Evolutionary conservation across 495 filamentous ascomycete genomes (phyloP).

Genomic region (Hypoxylon perforatum): DNA sequence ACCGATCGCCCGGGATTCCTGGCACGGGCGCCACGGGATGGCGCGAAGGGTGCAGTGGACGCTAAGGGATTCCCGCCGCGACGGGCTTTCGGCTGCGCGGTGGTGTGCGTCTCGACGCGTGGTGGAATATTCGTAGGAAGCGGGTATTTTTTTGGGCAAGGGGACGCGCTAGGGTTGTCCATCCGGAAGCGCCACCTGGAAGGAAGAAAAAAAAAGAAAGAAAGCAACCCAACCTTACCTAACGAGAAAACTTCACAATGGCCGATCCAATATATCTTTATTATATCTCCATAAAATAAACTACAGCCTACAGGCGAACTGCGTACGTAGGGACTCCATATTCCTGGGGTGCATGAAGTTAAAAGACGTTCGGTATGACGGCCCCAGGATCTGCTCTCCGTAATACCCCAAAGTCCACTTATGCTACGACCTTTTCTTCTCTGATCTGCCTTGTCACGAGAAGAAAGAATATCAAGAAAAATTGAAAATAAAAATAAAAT

Average conservation of each 20-base stretch:
- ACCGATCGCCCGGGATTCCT: slow-evolving; percentile 37
- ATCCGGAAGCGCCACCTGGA: slow-evolving; percentile 4
- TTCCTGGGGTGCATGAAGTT: slow-evolving; percentile 41
- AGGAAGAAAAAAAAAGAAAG: too few relatives aligned
- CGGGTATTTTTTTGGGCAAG: not conserved
- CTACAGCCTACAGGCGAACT: slow-evolving; percentile 35
- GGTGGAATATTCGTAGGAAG: not conserved
- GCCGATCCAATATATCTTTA: slow-evolving; percentile 26
- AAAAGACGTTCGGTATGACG: slow-evolving; percentile 28
- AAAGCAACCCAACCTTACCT: not conserved
- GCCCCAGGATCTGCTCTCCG: slow-evolving; percentile 27
- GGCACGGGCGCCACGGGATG: slow-evolving; percentile 26
- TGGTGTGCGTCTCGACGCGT: slow-evolving; percentile 15
- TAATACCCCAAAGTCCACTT: slow-evolving; percentile 31
- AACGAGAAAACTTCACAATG: not conserved
- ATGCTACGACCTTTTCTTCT: slow-evolving; percentile 17
- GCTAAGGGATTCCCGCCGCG: slow-evolving; percentile 15
- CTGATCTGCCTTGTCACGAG: not conserved
- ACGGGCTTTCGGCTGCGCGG: slow-evolving; percentile 30
- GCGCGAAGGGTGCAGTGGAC: slow-evolving; percentile 3
- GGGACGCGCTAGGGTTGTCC: slow-evolving; percentile 3
- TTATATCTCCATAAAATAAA: slow-evolving; percentile 42
- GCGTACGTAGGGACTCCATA: slow-evolving; percentile 21
- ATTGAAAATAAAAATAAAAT: not conserved
- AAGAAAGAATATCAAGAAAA: not conserved